Evolutionary conservation across 352 stramenopile genomes (phyloP), one percentile per base, ranked within the genome.

Genomic region (Globisporangium abappressorium): DNA sequence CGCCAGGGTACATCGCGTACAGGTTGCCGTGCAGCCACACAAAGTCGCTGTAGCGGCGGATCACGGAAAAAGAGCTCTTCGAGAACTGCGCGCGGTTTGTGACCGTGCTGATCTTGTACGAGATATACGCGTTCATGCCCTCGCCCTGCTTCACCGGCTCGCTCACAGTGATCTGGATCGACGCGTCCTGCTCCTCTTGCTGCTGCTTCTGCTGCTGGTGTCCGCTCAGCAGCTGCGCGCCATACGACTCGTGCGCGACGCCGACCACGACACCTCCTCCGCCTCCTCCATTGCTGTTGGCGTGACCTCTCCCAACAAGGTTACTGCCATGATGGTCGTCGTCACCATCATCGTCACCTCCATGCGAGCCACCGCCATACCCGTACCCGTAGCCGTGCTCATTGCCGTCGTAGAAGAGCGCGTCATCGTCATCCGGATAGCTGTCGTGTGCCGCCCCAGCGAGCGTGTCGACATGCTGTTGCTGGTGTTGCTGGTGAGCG

Each of bases 81-180:
- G 89, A 79, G 70, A 95, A 95, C 73, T 95, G 89, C 26, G 85
- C 80, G 2, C 88, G 84, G 41, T 80, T 91, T 9, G 88, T 97
- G 5, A 24, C 70, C 0, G 84, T 96, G 55, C 74, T 82, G 74
- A 99, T 96, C 69, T 98, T 98, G 84, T 99, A 99, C 64, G 92
- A 98, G 55, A 98, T 98, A 75, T 98, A 99, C 64, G 97, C 95
- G 75, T 99, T 98, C 81, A 99, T 98, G 54, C 97, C 96, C 68
- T 99, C 97, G 38, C 89, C 87, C 66, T 99, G 94, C 75, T 99
- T 98, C 12, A 98, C 90, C 0, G 97, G 97, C 77, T 99, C 97
- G 24, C 89, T 97, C 12, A 99, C 97, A 0, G 81, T 76, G 68
- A 97, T 89, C 72, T 95, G 77, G 68, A 96, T 92, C 36, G 63